phyloP scores from a whole-genome alignment of 768 basidiomycete species.

The Lactarius hengduanensis region DNA sequence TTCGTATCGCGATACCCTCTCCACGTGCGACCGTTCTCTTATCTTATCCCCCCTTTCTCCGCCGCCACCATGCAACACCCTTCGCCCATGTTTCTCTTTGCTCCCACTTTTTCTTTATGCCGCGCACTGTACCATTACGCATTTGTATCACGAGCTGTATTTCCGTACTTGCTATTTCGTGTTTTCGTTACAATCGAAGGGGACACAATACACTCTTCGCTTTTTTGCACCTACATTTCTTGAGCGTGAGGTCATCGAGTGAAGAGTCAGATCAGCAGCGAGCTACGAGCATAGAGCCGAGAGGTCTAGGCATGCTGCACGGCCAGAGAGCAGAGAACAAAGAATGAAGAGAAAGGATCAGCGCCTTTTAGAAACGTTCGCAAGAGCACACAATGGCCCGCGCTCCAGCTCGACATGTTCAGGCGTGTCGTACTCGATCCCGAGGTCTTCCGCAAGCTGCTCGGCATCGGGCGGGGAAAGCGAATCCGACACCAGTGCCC shows the following conservation, averaged over 20 bases:
- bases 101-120: slow-evolving; percentile 9
- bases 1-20: slow-evolving; percentile 3
- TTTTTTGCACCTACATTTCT: background rate
- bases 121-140: slow-evolving; percentile 26
- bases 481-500: slow-evolving; percentile 67
- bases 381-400: slow-evolving; percentile 49
- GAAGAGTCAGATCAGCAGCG: background rate
- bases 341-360: slow-evolving; percentile 1
- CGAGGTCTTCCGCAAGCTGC: slow-evolving; percentile 73
- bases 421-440: slow-evolving; percentile 71
- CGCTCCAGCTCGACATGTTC: slow-evolving; percentile 70
- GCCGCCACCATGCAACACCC: background rate
- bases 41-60: background rate
- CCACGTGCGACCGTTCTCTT: slow-evolving; percentile 3
- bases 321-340: background rate
- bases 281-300: background rate
- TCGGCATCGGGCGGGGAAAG: slow-evolving; percentile 63
- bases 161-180: slow-evolving; percentile 23
- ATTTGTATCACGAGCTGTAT: slow-evolving; percentile 27
- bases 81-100: background rate
- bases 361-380: slow-evolving; percentile 12
- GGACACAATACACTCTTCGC: slow-evolving; percentile 7
- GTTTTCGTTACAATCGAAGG: slow-evolving; percentile 15
- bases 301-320: background rate
- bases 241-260: too few relatives aligned